phyloP scores from a whole-genome alignment of 148 eudicot species.

The Dysphania ambrosioides region DNA sequence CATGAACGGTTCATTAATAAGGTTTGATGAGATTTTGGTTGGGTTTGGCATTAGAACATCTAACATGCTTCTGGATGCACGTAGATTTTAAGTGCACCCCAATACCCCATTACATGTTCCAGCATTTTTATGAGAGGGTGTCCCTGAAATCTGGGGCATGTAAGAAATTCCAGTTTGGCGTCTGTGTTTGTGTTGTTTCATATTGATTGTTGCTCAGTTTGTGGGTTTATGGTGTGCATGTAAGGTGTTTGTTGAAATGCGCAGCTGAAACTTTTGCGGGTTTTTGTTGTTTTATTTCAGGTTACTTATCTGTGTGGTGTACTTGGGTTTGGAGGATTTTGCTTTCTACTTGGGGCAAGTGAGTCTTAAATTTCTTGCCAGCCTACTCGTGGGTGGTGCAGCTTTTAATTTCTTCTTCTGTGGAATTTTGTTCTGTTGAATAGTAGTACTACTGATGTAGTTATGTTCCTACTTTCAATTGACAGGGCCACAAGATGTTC shows the following conservation, averaged over 20 bases:
- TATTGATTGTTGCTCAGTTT: background rate
- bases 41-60: background rate
- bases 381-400: background rate
- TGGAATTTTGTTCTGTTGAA: background rate
- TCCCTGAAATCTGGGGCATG: too few relatives aligned
- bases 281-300: constrained; percentile 30
- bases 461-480: constrained; percentile 1
- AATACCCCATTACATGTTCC: too few relatives aligned
- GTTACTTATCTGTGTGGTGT: constrained; percentile 88
- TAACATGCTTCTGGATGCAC: too few relatives aligned
- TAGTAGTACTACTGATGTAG: constrained; percentile 5
- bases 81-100: too few relatives aligned
- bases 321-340: constrained; percentile 91
- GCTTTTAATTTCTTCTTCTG: background rate
- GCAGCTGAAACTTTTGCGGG: constrained; percentile 16
- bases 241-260: constrained; percentile 25
- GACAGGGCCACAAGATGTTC: constrained; percentile 94
- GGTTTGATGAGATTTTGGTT: constrained; percentile 34
- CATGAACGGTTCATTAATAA: constrained; percentile 87
- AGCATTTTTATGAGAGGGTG: too few relatives aligned
- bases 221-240: background rate
- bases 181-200: constrained; percentile 9
- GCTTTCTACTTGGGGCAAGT: constrained; percentile 98
- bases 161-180: too few relatives aligned
- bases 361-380: constrained; percentile 34